Evolutionary conservation across 805 yeast genomes (phyloP), one percentile per base, ranked within the genome.

Genomic region (Metschnikowia arizonensis): DNA sequence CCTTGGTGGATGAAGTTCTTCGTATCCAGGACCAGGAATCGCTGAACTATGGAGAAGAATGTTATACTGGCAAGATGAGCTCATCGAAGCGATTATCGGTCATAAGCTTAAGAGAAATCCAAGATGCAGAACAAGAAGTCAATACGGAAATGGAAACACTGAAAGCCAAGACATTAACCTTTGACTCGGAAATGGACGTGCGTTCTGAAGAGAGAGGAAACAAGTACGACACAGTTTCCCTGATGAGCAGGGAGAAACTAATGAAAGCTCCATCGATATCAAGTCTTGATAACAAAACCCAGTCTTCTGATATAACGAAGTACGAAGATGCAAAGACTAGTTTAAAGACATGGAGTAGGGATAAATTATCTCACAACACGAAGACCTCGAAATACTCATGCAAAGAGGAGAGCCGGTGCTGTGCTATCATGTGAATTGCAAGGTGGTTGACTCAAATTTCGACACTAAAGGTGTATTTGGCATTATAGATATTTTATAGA

Each of bases 1-100:
- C 66, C 2, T 52, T 68, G 28, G 57, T 62, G 1, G 50, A 49
- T 7, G 31, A 34, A 8, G 48, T 43, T 12, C 45, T 47, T 7
- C 45, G 37, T 10, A 43, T 14, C 4, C 41, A 38, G n/a, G 40
- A 30, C 28, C 32, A 38, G 11, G 31, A 39, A 15, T 17, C 19
- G 8, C 24, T 28, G 7, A 21, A 8, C 4, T 31, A 36, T 12
- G 40, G 15, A 33, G 36, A 33, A n/a, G 25, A 33, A 11, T 33
- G 36, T n/a, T 33, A 32, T 18, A 32, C 34, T 10, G 34, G 34
- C 12, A 32, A 32, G 34, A 32, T 32, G 23, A 18, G 11, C 9
- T 11, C 23, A 18, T 11, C 36, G 15, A 12, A 9, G 15, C 24
- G 15, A 33, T 19, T 33, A 33, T 34, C 38, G 7, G 10, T 9